A percentile compares a stretch with the other conserved stretches of the same genome.
Evolutionary conservation across 2,329 filamentous ascomycete species (phyloP).

Genomic region (Fusarium siculi): DNA sequence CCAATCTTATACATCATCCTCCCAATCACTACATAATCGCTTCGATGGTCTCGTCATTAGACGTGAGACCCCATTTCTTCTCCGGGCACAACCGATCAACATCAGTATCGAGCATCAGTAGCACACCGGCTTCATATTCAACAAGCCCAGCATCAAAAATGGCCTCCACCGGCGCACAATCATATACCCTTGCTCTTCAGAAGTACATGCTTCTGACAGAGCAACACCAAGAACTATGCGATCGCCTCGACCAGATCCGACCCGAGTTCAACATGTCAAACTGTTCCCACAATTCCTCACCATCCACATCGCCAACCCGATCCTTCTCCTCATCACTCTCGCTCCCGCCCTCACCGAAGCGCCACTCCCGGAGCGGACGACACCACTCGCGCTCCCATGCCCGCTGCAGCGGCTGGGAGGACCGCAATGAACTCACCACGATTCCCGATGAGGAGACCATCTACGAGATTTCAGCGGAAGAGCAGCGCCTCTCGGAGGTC

Average conservation of each 20-base stretch:
- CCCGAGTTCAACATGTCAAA: constrained; percentile 49
- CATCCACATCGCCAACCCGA: constrained; percentile 70
- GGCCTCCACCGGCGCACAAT: constrained; percentile 42
- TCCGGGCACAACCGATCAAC: constrained; percentile 40
- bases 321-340: constrained; percentile 61
- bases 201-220: constrained; percentile 65
- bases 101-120: constrained; percentile 30
- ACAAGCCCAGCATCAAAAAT: constrained; percentile 40
- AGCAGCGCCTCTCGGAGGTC: constrained; percentile 65
- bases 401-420: constrained; percentile 50
- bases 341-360: constrained; percentile 59
- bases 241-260: constrained; percentile 63
- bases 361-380: constrained; percentile 50
- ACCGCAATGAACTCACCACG: constrained; percentile 50
- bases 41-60: constrained; percentile 51
- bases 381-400: constrained; percentile 43
- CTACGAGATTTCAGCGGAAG: constrained; percentile 61
- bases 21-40: constrained; percentile 25
- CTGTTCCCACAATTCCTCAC: constrained; percentile 58
- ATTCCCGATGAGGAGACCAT: constrained; percentile 60
- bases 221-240: constrained; percentile 64
- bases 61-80: constrained; percentile 42
- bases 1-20: not conserved
- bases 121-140: constrained; percentile 3
- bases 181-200: constrained; percentile 61